Percentiles rank a stretch among this genome's conserved stretches.
These are phyloP conservation scores for Echinochloa phyllopogon DNA, from an alignment of 176 grass and related monocot species.

Conservation along the genomic window DNA sequence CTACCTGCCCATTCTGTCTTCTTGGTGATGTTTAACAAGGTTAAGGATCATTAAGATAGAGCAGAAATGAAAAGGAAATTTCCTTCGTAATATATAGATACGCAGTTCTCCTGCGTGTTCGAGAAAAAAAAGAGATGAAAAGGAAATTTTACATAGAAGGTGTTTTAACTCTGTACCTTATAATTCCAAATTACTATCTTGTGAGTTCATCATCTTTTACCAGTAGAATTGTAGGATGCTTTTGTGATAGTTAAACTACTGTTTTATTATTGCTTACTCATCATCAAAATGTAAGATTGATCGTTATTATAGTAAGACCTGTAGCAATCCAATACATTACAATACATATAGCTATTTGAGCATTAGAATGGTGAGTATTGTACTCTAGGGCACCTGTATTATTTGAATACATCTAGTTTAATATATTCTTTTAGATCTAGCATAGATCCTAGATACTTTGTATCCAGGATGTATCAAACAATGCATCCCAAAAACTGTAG, in stretches of 20 bases:
- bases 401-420: slow-evolving; percentile 5
- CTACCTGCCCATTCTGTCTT: background rate
- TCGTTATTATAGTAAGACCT: background rate
- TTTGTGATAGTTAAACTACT: background rate
- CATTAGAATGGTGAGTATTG: background rate
- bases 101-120: no score
- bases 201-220: slow-evolving; percentile 8
- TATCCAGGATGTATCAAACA: slow-evolving; percentile 22
- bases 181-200: background rate
- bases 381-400: background rate
- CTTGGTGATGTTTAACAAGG: slow-evolving; percentile 8
- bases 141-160: slow-evolving; percentile 28
- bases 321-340: background rate
- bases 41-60: slow-evolving; percentile 14
- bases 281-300: slow-evolving; percentile 13
- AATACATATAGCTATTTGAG: slow-evolving; percentile 36
- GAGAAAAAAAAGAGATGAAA: slow-evolving; percentile 9
- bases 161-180: slow-evolving; percentile 38
- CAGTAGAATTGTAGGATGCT: background rate
- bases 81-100: no score
- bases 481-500: background rate
- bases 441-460: background rate
- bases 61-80: slow-evolving; percentile 19
- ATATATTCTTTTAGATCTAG: slow-evolving; percentile 20
- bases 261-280: background rate